Evolutionary conservation across 306 rosid genomes (phyloP), one percentile per base, ranked within the genome.

Genomic region (Mimosa bimucronata): DNA sequence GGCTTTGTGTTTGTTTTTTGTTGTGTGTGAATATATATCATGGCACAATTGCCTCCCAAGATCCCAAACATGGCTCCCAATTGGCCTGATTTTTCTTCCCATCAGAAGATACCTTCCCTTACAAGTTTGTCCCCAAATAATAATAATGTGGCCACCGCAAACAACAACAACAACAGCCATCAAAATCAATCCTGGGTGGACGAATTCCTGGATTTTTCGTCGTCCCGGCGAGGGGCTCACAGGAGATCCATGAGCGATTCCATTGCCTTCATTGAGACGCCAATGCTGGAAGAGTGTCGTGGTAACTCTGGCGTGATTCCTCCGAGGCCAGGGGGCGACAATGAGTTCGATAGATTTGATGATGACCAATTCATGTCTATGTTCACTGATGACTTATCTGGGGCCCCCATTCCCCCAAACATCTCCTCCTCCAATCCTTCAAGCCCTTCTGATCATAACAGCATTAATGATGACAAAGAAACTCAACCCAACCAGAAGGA

Each of bases 1-100:
- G 48, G 18, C 30, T 37, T 41, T 31, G 31, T 76, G 74, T 71
- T 69, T 64, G 64, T 21, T 45, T 50, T 66, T 29, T 48, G 37
- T 58, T 11, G 7, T 9, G n/a, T 31, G 29, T 55, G 16, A 45
- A 11, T 18, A 67, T 11, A 34, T 28, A 68, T 48, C 44, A 94
- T 95, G 99, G 98, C 98, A 21, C 98, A 95, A 65, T 89, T 95
- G 37, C 99, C 99, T 57, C 99, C 99, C 0, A 95, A 95, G 84
- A 83, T 91, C 82, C 99, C 99, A 48, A 93, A 83, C 85, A 80
- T 90, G 86, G 42, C 90, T 26, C 85, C 89, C 28, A 87, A 81
- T 81, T 95, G 98, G 99, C 84, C 91, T 19, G 99, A 87, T 26
- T 87, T 85, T 2, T 66, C 90, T 7, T 28, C 79, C 2, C 79